Evolutionary conservation across 495 filamentous ascomycete genomes (phyloP).

Genomic region (Penicillium coffeae): DNA sequence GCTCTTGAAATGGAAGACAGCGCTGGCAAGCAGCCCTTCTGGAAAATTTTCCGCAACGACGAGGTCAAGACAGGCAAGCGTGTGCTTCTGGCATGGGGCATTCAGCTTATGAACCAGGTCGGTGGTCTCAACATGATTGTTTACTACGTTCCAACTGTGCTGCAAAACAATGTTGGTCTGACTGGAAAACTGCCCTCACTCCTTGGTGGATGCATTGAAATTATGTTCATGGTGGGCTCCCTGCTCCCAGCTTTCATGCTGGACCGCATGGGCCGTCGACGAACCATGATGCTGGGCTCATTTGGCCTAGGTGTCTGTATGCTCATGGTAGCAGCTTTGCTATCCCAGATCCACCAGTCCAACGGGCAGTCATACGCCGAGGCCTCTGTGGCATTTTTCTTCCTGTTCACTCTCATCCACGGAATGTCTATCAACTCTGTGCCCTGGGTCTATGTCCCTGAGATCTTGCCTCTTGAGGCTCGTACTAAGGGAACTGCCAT

Average conservation of each 20-base stretch:
- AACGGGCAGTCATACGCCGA: constrained; percentile 28
- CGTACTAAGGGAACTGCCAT: constrained; percentile 42
- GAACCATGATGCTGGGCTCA: constrained; percentile 56
- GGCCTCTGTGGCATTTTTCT: constrained; percentile 49
- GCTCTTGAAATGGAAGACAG: constrained; percentile 41
- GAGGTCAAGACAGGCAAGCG: constrained; percentile 50
- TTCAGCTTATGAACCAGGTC: constrained; percentile 49
- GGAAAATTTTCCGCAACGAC: constrained; percentile 46
- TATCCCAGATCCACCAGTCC: constrained; percentile 29
- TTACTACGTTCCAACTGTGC: constrained; percentile 36
- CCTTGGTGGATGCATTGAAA: constrained; percentile 44
- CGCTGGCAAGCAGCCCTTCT: constrained; percentile 38
- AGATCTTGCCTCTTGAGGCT: constrained; percentile 42
- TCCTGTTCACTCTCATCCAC: constrained; percentile 48
- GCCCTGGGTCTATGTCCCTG: constrained; percentile 44
- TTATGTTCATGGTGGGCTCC: constrained; percentile 40
- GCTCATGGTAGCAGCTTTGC: constrained; percentile 49
- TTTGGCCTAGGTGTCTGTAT: constrained; percentile 47
- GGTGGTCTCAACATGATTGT: constrained; percentile 52
- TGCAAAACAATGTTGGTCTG: constrained; percentile 47
- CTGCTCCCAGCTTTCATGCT: constrained; percentile 42
- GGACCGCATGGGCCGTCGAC: constrained; percentile 54
- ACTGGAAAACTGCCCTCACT: constrained; percentile 44
- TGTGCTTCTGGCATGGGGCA: constrained; percentile 49
- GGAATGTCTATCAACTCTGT: constrained; percentile 47